Conservation (phyloP, 306 rosid genomes). For the apple (Malus domestica) region DNA sequence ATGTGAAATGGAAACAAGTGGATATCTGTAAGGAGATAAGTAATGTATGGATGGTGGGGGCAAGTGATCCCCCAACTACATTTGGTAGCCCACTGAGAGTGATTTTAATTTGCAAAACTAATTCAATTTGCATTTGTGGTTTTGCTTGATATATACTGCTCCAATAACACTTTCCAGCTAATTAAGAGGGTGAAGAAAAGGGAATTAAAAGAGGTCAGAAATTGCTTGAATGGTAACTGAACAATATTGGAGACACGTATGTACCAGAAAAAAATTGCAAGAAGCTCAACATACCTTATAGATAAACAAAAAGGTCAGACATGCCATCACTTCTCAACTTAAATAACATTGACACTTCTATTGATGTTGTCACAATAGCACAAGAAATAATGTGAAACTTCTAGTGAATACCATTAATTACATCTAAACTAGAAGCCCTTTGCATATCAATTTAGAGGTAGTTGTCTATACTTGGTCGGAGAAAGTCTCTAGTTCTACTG, state of each 20-base stretch:
- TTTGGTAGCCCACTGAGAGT: conserved; percentile 4
- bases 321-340: neutral
- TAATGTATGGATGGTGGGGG: conserved; percentile 39
- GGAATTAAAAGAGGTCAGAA: neutral
- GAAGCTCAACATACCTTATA: neutral
- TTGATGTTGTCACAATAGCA: neutral
- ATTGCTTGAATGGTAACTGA: neutral
- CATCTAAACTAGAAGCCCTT: neutral
- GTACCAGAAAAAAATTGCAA: neutral
- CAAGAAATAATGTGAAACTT: too few relatives aligned
- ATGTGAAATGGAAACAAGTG: conserved; percentile 42
- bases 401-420: neutral
- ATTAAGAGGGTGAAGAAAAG: neutral
- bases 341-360: neutral
- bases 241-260: neutral
- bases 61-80: conserved; percentile 68
- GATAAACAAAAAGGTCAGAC: neutral
- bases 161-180: neutral
- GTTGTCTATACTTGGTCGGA: too few relatives aligned
- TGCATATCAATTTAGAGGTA: too few relatives aligned
- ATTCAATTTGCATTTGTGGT: neutral
- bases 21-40: conserved; percentile 36
- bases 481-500: too few relatives aligned
- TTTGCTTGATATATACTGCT: neutral
- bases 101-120: neutral